Percentiles rank a stretch among this genome's conserved stretches.
These are phyloP conservation scores for Dendrobium huoshanense DNA, from an alignment of 106 monocot species.

Conservation along the genomic window DNA sequence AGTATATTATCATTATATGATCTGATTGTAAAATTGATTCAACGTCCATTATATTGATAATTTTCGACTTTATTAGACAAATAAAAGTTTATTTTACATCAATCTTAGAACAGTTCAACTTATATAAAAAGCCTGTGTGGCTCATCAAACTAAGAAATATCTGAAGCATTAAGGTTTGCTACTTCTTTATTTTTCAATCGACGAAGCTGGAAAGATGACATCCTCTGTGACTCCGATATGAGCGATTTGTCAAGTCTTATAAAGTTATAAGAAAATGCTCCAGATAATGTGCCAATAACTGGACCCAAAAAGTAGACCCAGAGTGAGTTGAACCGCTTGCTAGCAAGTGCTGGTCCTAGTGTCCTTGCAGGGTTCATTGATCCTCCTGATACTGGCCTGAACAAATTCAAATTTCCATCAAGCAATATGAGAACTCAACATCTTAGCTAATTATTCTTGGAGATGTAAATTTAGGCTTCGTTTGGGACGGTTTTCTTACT, in stretches of 20 bases:
- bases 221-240: constrained; percentile 6
- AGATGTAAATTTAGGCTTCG: neutral
- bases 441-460: no score
- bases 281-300: constrained; percentile 39
- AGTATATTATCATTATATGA: no score
- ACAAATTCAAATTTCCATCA: neutral
- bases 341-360: constrained; percentile 63
- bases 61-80: no score
- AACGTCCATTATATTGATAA: no score
- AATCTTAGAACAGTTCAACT: no score
- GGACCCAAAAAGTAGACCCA: constrained; percentile 76
- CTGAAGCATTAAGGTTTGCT: neutral
- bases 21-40: no score
- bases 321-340: constrained; percentile 30
- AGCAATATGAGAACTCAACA: neutral
- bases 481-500: no score
- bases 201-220: constrained; percentile 48
- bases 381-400: constrained; percentile 77
- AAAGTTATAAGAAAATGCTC: constrained; percentile 45
- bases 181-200: constrained; percentile 29
- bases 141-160: neutral
- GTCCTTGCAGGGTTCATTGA: constrained; percentile 83
- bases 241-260: constrained; percentile 19
- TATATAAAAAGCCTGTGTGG: no score
- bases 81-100: no score